Percentiles rank a stretch among this genome's conserved stretches.
Evolutionary conservation across 2,329 filamentous ascomycete genomes (phyloP).

Genomic region (Trichoderma polysporum): DNA sequence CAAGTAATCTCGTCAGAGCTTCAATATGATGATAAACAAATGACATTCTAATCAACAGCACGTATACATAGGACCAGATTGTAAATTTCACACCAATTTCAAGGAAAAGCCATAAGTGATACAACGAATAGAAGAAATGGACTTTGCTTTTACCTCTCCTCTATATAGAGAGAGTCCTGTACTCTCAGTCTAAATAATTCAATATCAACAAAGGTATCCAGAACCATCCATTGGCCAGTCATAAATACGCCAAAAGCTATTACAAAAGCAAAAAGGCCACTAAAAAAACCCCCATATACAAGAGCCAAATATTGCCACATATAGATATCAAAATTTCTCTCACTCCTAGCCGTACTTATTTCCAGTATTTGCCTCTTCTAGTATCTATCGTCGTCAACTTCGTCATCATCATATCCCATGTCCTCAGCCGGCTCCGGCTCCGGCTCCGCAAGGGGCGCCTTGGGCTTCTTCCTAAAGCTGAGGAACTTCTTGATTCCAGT

Average conservation of each 20-base stretch:
- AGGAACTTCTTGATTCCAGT: constrained; percentile 46
- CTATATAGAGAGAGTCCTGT: background rate
- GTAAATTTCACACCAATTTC: background rate
- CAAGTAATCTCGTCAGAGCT: too few species aligned
- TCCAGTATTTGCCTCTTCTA: constrained; percentile 14
- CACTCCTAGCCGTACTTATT: background rate
- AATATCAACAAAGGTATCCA: background rate
- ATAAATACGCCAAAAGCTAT: background rate
- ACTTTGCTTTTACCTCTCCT: background rate
- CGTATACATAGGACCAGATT: too few species aligned
- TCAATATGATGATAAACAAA: too few species aligned
- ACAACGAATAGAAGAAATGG: background rate
- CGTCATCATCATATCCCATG: constrained; percentile 28
- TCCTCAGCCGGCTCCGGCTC: constrained; percentile 26
- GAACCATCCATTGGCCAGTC: background rate
- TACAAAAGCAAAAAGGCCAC: background rate
- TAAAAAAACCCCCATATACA: background rate
- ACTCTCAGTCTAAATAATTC: background rate
- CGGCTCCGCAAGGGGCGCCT: constrained; percentile 12
- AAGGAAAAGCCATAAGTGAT: background rate
- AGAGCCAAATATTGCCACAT: background rate
- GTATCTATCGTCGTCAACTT: constrained; percentile 25
- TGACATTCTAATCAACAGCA: too few species aligned
- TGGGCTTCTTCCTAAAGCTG: constrained; percentile 43
- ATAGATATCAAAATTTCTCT: background rate